phyloP scores from a whole-genome alignment of 164 flowering plant species.

The Taxillus chinensis region DNA sequence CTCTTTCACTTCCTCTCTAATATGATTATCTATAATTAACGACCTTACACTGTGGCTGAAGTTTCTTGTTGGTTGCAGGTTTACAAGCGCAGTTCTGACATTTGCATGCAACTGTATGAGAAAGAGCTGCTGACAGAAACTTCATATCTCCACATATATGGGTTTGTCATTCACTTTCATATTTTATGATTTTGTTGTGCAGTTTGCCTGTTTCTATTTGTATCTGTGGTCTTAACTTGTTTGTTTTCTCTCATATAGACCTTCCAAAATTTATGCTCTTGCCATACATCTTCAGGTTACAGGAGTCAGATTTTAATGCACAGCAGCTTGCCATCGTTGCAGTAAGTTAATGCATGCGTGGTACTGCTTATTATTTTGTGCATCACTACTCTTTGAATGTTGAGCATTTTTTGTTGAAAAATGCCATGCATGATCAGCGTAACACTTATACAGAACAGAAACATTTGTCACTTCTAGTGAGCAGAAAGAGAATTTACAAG shows the following conservation, averaged over 20 bases:
- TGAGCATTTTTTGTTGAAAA: too few relatives aligned
- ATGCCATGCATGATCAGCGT: too few relatives aligned
- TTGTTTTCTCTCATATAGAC: not conserved
- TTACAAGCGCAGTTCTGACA: constrained; percentile 76
- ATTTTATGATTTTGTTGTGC: not conserved
- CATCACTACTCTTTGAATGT: not conserved
- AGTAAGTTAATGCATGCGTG: constrained; percentile 29
- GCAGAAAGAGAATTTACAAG: too few relatives aligned
- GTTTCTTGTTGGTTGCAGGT: constrained; percentile 36
- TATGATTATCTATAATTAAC: not conserved
- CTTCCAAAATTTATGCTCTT: too few relatives aligned
- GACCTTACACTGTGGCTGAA: not conserved
- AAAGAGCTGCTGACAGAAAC: constrained; percentile 77
- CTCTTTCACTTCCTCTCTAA: not conserved
- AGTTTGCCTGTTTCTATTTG: not conserved
- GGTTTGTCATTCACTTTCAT: constrained; percentile 31
- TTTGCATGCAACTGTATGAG: constrained; percentile 88
- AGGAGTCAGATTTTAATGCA: constrained; percentile 49
- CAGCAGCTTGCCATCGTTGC: constrained; percentile 86
- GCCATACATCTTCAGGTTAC: constrained; percentile 35
- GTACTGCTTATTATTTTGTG: not conserved
- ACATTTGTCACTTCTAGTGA: too few relatives aligned
- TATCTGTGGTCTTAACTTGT: not conserved
- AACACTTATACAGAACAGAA: too few relatives aligned
- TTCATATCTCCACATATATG: constrained; percentile 78